A percentile compares a stretch with the other conserved stretches of the same genome.
phyloP scores from a whole-genome alignment of 768 basidiomycete species.

The Vishniacozyma victoriae region DNA sequence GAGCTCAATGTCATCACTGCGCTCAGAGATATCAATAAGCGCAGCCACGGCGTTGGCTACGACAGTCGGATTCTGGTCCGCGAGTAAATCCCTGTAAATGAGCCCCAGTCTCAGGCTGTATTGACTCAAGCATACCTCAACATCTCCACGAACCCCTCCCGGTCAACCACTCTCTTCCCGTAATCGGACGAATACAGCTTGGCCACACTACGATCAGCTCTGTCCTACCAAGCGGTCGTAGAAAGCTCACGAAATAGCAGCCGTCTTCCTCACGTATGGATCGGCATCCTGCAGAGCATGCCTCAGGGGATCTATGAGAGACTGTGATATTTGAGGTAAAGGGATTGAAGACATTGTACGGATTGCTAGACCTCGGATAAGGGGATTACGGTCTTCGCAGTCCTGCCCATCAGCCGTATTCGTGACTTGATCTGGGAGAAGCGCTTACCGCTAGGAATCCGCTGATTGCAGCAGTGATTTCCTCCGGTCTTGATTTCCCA shows the following conservation, averaged over 20 bases:
- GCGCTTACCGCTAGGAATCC: constrained; percentile 73
- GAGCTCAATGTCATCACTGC: constrained; percentile 89
- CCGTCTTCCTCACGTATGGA: constrained; percentile 97
- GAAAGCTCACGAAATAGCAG: constrained; percentile 61
- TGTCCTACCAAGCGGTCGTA: not conserved
- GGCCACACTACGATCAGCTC: constrained; percentile 62
- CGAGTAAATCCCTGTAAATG: constrained; percentile 61
- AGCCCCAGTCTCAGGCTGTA: not conserved
- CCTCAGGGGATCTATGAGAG: constrained; percentile 79
- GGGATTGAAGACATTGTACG: constrained; percentile 99
- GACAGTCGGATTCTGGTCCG: constrained; percentile 91
- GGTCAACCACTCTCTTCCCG: constrained; percentile 69
- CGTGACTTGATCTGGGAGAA: not conserved
- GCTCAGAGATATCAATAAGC: constrained; percentile 90
- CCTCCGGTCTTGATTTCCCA: constrained; percentile 85
- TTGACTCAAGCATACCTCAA: constrained; percentile 56
- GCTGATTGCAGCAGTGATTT: constrained; percentile 83
- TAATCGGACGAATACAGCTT: constrained; percentile 83
- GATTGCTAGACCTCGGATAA: constrained; percentile 92
- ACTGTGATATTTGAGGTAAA: constrained; percentile 72
- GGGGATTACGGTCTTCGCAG: constrained; percentile 89
- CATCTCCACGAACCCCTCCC: constrained; percentile 81
- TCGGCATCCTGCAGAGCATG: constrained; percentile 90
- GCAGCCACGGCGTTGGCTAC: constrained; percentile 96
- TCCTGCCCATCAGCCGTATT: constrained; percentile 56